A percentile compares a stretch with the other conserved stretches of the same genome.
Evolutionary conservation across 352 stramenopile species (phyloP).

Genomic region (Phytophthora pluvialis): DNA sequence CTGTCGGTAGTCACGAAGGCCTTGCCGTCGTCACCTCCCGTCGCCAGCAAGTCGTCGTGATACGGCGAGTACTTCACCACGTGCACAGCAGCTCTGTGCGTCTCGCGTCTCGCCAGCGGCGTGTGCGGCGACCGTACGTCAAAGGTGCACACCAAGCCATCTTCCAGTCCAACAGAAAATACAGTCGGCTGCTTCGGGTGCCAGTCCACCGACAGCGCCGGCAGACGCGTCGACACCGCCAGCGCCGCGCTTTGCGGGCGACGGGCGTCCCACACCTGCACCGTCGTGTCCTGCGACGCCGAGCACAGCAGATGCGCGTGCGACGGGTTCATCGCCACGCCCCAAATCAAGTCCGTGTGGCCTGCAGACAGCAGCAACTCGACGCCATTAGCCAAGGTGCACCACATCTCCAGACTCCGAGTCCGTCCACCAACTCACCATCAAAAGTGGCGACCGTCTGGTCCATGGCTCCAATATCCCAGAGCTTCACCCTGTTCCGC

Average conservation of each 20-base stretch:
- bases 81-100: slow-evolving; percentile 60
- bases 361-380: slow-evolving; percentile 32
- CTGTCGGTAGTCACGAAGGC: slow-evolving; percentile 50
- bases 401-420: background rate
- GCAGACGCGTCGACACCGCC: slow-evolving; percentile 43
- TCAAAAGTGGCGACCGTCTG: slow-evolving; percentile 61
- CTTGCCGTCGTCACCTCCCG: slow-evolving; percentile 67
- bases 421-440: slow-evolving; percentile 25
- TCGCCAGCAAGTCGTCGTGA: slow-evolving; percentile 64
- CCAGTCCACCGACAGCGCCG: slow-evolving; percentile 74
- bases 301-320: slow-evolving; percentile 57
- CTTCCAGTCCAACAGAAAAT: slow-evolving; percentile 67
- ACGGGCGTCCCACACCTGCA: slow-evolving; percentile 81
- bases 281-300: slow-evolving; percentile 69
- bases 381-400: slow-evolving; percentile 3
- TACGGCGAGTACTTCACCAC: slow-evolving; percentile 70
- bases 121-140: slow-evolving; percentile 57
- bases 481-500: slow-evolving; percentile 68
- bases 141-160: slow-evolving; percentile 71
- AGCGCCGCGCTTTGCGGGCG: slow-evolving; percentile 46
- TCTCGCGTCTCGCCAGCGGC: slow-evolving; percentile 48
- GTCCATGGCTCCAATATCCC: slow-evolving; percentile 62
- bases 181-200: slow-evolving; percentile 65
- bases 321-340: slow-evolving; percentile 55
- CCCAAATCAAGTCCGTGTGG: slow-evolving; percentile 81